Conservation (phyloP, 108 stramenopile genomes). For the Cyclotella atomus region DNA sequence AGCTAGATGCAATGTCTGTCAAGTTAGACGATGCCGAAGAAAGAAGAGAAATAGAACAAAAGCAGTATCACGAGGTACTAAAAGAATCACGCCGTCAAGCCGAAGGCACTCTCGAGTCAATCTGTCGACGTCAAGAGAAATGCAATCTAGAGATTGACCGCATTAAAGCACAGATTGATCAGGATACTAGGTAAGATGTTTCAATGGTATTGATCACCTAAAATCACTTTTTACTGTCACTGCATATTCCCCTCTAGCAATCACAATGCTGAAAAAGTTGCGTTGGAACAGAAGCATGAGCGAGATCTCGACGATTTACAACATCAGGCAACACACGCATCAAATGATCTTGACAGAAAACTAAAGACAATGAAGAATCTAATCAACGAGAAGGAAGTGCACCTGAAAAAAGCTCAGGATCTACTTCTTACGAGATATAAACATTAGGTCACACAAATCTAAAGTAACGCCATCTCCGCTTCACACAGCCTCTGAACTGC, state of each 20-base stretch:
- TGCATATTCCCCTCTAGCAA: no score
- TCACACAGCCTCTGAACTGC: neutral
- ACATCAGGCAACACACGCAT: neutral
- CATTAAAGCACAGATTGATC: neutral
- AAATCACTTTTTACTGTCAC: no score
- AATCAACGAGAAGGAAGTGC: neutral
- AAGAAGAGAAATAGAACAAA: neutral
- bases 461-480: neutral
- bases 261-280: neutral
- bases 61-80: slow-evolving; percentile 4
- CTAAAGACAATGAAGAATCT: slow-evolving; percentile 3
- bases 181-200: neutral
- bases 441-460: neutral
- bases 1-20: neutral
- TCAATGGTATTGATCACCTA: no score
- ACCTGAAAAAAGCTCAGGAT: slow-evolving; percentile 8
- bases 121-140: neutral
- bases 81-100: slow-evolving; percentile 8
- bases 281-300: neutral
- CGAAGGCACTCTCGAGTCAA: neutral
- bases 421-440: slow-evolving; percentile 3
- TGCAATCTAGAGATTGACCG: neutral
- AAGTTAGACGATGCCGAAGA: neutral
- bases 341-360: slow-evolving; percentile 11
- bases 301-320: slow-evolving; percentile 11